phyloP scores from a whole-genome alignment of 208 protist genomes.

The Wallacemonas sp. region DNA sequence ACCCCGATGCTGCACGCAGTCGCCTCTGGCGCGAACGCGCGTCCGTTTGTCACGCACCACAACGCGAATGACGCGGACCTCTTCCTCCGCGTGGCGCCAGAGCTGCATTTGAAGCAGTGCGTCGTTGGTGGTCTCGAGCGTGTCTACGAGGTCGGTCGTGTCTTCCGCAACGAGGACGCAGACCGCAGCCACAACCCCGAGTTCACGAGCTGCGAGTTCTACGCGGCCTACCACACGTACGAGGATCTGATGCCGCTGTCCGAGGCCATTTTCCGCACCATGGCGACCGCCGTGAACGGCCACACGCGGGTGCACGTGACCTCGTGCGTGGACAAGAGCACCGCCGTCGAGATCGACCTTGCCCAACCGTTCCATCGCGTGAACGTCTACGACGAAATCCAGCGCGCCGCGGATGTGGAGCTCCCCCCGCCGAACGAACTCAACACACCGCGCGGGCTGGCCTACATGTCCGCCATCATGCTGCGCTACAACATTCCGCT shows the following conservation, averaged over 20 bases:
- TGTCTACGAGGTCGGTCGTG: slow-evolving; percentile 95
- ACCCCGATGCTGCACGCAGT: slow-evolving; percentile 91
- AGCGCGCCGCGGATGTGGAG: slow-evolving; percentile 66
- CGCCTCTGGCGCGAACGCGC: slow-evolving; percentile 91
- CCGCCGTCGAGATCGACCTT: slow-evolving; percentile 79
- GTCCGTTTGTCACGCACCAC: slow-evolving; percentile 92
- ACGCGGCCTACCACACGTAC: slow-evolving; percentile 94
- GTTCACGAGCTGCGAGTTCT: slow-evolving; percentile 95
- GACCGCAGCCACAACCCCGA: slow-evolving; percentile 95
- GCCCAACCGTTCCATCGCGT: slow-evolving; percentile 84
- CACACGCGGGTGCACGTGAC: slow-evolving; percentile 42
- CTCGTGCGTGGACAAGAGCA: slow-evolving; percentile 23
- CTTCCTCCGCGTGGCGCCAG: slow-evolving; percentile 91
- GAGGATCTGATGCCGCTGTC: slow-evolving; percentile 93
- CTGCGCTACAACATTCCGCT: slow-evolving; percentile 81
- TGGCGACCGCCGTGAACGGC: slow-evolving; percentile 60
- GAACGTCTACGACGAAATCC: slow-evolving; percentile 87
- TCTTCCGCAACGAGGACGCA: slow-evolving; percentile 95
- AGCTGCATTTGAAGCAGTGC: slow-evolving; percentile 95
- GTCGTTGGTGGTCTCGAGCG: slow-evolving; percentile 94
- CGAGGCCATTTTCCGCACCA: slow-evolving; percentile 87
- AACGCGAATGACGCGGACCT: slow-evolving; percentile 83
- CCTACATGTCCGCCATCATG: slow-evolving; percentile 87
- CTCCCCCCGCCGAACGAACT: slow-evolving; percentile 79
- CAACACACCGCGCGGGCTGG: slow-evolving; percentile 68